Evolutionary conservation across 768 basidiomycete genomes (phyloP).

Genomic region (Tricholoma bakamatsutake): DNA sequence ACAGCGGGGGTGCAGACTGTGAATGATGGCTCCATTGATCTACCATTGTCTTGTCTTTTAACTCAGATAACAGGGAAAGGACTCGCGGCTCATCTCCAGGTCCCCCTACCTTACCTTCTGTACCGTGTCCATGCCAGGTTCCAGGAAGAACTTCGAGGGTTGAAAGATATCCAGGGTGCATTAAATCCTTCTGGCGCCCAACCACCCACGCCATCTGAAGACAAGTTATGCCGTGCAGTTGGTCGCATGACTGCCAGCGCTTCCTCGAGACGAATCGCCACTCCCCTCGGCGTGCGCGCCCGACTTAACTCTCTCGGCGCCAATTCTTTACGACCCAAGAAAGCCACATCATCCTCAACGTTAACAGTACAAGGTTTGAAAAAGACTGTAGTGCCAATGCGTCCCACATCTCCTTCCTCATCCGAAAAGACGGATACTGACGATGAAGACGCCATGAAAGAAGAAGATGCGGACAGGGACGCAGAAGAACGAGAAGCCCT

Average conservation of each 20-base stretch:
- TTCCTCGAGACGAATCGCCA: constrained; percentile 38
- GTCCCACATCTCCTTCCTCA: constrained; percentile 45
- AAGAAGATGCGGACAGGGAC: constrained; percentile 64
- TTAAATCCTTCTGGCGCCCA: constrained; percentile 42
- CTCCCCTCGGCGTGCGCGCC: constrained; percentile 63
- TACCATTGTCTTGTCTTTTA: constrained; percentile 2
- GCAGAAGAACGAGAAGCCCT: constrained; percentile 65
- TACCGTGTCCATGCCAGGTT: constrained; percentile 81
- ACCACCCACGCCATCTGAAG: constrained; percentile 24
- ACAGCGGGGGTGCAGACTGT: constrained; percentile 78
- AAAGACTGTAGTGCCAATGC: constrained; percentile 30
- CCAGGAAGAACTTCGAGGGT: constrained; percentile 76
- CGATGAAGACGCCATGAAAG: constrained; percentile 55
- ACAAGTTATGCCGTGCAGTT: constrained; percentile 24
- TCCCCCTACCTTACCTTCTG: constrained; percentile 79
- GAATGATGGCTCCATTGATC: constrained; percentile 23
- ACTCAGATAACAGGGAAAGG: constrained; percentile 60
- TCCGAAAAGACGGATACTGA: constrained; percentile 52
- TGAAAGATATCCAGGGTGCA: constrained; percentile 65
- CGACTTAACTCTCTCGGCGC: constrained; percentile 64
- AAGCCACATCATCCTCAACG: constrained; percentile 62
- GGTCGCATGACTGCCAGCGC: constrained; percentile 29
- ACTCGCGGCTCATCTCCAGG: constrained; percentile 70
- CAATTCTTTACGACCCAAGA: constrained; percentile 46
- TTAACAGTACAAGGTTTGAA: constrained; percentile 58